Evolutionary conservation across 192 early-diverging fungal genomes (phyloP), one percentile per base, ranked within the genome.

Genomic region (Podila epigama): DNA sequence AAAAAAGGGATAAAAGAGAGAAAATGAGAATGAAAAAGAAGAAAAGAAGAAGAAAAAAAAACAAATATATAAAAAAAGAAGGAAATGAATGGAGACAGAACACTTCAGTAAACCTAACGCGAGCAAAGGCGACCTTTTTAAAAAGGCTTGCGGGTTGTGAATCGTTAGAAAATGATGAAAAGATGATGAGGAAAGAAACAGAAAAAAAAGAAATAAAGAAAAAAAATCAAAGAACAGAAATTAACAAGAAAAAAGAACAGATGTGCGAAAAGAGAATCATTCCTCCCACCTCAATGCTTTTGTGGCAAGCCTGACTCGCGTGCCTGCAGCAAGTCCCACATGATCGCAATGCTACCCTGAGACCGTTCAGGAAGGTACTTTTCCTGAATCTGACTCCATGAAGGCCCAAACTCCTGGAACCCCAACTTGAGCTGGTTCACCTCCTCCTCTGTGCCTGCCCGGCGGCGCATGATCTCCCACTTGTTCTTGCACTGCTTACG

Each of bases 401-500:
- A 50, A 2, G 72, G 34, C 16, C 72, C 72, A 68, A 77, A 77
- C 56, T 77, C 72, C 5, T 68, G 60, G 27, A 63, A 22, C 4
- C 72, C 72, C 25, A 57, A 44, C 50, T 68, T 77, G 53, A 77
- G 22, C 18, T 63, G 36, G 0, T 16, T 22, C 18, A 77, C 29
- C 29, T 77, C 73, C 5, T 77, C 73, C 3, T 77, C 73, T 22
- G 73, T 77, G 3, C 73, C 73, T 1, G 66, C 66, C 13, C 73
- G 59, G 9, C 73, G 66, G 1, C 73, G 59, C 73, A 77, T 77
- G n/a, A 77, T 77, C 56, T 77, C 73, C 73, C 73, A 77, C 31
- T 77, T 77, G 56, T 77, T 77, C 55, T 77, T 77, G 56, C 73
- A 77, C 37, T 77, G 73, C 48, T 77, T 77, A 31, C 73, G 60